phyloP scores from a whole-genome alignment of 768 basidiomycete species.

The Mycena vulgaris region DNA sequence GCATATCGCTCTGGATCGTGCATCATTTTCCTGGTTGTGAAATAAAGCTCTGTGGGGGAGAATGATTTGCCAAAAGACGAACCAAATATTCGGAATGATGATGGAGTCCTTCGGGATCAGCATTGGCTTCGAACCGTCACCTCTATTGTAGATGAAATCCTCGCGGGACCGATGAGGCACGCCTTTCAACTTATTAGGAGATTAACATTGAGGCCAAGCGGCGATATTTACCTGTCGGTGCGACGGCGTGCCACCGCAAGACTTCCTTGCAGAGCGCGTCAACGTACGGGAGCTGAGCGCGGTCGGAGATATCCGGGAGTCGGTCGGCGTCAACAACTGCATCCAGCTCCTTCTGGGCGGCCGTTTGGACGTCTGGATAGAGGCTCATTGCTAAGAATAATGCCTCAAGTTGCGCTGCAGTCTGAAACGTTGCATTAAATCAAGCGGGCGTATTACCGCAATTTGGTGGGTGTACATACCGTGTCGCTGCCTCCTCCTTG shows the following conservation, averaged over 20 bases:
- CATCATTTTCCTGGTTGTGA: conserved; percentile 32
- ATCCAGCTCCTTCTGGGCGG: conserved; percentile 55
- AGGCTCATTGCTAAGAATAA: conserved; percentile 41
- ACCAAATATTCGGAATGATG: conserved; percentile 31
- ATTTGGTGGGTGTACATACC: not conserved
- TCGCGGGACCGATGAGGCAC: conserved; percentile 19
- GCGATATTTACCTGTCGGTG: conserved; percentile 32
- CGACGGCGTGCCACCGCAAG: conserved; percentile 33
- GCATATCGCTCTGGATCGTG: conserved; percentile 34
- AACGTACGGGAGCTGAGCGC: conserved; percentile 38
- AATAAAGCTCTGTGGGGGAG: not conserved
- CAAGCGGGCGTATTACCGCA: not conserved
- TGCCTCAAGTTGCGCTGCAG: not conserved
- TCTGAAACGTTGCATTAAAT: not conserved
- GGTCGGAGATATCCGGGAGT: conserved; percentile 41
- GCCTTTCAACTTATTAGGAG: not conserved
- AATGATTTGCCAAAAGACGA: not conserved
- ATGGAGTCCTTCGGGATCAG: conserved; percentile 25
- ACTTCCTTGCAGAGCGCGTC: conserved; percentile 41
- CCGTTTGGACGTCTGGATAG: conserved; percentile 49
- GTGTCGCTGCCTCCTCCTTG: conserved; percentile 30
- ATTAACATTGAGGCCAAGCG: not conserved
- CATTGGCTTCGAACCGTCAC: not conserved
- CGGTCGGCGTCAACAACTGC: conserved; percentile 47
- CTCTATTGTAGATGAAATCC: conserved; percentile 26